Percentiles rank a stretch among this genome's conserved stretches.
These are phyloP conservation scores for Pseudocercospora cruenta DNA, from an alignment of 2,329 filamentous ascomycete species.

Conservation along the genomic window DNA sequence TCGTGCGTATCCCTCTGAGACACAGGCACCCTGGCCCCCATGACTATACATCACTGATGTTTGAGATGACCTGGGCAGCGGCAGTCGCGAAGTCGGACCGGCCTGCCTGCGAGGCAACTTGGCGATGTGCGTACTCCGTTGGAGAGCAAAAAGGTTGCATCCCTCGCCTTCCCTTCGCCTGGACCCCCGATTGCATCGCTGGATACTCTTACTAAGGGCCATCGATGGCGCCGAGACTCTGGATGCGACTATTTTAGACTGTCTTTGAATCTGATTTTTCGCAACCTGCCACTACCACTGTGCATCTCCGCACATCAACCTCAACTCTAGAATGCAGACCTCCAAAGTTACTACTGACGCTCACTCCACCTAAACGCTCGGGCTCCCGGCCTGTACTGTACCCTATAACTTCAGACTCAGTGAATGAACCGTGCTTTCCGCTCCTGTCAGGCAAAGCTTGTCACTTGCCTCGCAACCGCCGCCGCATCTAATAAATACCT, in stretches of 20 bases:
- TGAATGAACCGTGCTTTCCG: conserved; percentile 5
- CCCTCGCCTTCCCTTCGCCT: neutral
- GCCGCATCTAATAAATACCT: neutral
- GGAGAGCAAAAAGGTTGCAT: neutral
- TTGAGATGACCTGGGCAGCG: neutral
- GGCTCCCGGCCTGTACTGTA: neutral
- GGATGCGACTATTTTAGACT: neutral
- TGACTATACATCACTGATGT: neutral
- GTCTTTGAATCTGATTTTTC: neutral
- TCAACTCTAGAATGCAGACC: neutral
- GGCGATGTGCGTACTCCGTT: neutral
- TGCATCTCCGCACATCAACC: neutral
- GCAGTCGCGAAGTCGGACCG: neutral
- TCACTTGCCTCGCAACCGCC: neutral
- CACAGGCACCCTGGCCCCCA: neutral
- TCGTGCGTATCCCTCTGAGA: neutral
- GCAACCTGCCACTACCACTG: neutral
- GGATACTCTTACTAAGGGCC: neutral
- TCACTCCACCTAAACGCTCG: neutral
- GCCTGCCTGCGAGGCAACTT: neutral
- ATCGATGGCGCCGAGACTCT: neutral
- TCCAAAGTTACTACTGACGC: neutral
- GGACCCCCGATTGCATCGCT: neutral
- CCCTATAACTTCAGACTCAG: neutral
- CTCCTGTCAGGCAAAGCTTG: conserved; percentile 8